Conservation (phyloP, 2,329 filamentous ascomycete species). For the Alternaria alternata region DNA sequence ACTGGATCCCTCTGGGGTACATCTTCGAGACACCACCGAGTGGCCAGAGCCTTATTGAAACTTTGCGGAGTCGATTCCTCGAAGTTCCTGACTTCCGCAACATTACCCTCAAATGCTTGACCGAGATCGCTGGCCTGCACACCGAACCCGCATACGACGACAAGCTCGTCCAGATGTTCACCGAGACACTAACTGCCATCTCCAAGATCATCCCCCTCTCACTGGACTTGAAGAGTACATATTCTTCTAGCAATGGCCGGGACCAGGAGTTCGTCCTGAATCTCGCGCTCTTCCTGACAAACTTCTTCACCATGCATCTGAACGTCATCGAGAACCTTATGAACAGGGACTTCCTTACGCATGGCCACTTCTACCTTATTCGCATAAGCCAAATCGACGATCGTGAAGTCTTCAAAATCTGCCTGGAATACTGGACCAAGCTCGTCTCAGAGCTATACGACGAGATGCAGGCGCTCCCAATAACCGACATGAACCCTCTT, state of each 20-base stretch:
- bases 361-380: constrained; percentile 97
- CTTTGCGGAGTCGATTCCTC: constrained; percentile 88
- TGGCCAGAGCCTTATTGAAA: constrained; percentile 79
- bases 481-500: constrained; percentile 90
- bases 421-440: constrained; percentile 98
- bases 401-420: constrained; percentile 99
- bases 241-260: constrained; percentile 86
- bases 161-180: constrained; percentile 98
- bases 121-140: constrained; percentile 93
- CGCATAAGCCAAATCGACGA: constrained; percentile 99
- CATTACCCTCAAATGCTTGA: constrained; percentile 93
- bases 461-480: constrained; percentile 96
- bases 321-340: constrained; percentile 94
- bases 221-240: constrained; percentile 89
- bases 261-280: constrained; percentile 99
- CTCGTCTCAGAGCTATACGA: constrained; percentile 97
- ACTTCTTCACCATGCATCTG: constrained; percentile 94
- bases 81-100: constrained; percentile 96
- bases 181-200: constrained; percentile 91
- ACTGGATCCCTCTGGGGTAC: constrained; percentile 98
- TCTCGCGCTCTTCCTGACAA: constrained; percentile 91
- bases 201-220: constrained; percentile 91
- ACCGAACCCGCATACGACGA: constrained; percentile 90
- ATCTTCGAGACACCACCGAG: constrained; percentile 89
- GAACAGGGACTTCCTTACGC: constrained; percentile 91